Evolutionary conservation across 129 eudicot genomes (phyloP), one percentile per base, ranked within the genome.

Genomic region (Chrysanthemum lavandulifolium): DNA sequence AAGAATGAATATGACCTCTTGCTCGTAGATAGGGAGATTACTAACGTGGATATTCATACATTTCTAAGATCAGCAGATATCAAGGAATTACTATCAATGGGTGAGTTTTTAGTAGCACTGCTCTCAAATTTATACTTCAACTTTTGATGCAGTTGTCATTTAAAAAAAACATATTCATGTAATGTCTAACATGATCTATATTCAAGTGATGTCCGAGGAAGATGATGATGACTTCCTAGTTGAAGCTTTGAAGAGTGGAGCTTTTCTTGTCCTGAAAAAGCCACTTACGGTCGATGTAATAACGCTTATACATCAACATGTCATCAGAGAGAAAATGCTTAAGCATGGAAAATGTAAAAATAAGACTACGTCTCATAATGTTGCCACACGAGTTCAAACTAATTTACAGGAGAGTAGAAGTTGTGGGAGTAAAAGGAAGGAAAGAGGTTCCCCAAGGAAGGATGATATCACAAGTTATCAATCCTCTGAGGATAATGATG

Each of bases 1-100:
- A 60, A 10, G 53, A 53, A 15, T n/a, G 65, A 60, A 19, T 79
- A 67, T 31, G 79, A 79, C 40, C 79, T 79, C 63, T 18, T 79
- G 25, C 60, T 79, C 11, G 47, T 79, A 10, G 83, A 79, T 36
- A 33, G 69, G 18, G 69, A 59, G 23, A 21, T 79, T 21, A 33
- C 13, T n/a, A 52, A 51, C 43, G 56, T 79, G 66, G 83, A 79
- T 51, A 72, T 62, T 49, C 56, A 73, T 11, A 59, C 71, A 40
- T 69, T 73, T 59, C 75, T 79, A 25, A 79, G 61, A 51, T 54
- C 74, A 40, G 53, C 73, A 61, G 54, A 45, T 13, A 25, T 51
- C 10, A 31, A 67, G 71, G 66, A 79, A 16, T 29, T 67, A 11
- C 65, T 73, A 4, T 15, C 71, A 0, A 54, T 79, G 23, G 74